These are phyloP conservation scores for Xylaria bambusicola DNA, from an alignment of 495 filamentous ascomycete genomes.

Conservation along the genomic window DNA sequence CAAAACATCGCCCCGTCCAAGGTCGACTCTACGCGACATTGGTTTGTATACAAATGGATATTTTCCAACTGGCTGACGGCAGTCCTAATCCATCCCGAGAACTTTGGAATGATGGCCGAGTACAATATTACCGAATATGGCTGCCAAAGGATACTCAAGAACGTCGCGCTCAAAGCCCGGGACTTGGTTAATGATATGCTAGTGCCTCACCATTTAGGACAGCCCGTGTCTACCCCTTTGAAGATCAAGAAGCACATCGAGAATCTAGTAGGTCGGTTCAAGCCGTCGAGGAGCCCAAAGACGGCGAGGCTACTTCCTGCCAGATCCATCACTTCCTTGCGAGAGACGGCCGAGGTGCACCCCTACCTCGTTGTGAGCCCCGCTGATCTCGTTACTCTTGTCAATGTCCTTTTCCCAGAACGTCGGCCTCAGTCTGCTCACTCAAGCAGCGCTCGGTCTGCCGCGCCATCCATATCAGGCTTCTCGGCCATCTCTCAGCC, in stretches of 20 bases:
- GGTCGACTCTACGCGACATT: slow-evolving; percentile 70
- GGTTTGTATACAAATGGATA: slow-evolving; percentile 87
- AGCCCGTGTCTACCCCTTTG: slow-evolving; percentile 61
- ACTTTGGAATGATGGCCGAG: slow-evolving; percentile 82
- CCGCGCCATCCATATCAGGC: slow-evolving; percentile 67
- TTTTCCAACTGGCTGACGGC: slow-evolving; percentile 84
- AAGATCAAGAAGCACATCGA: slow-evolving; percentile 74
- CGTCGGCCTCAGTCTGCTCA: slow-evolving; percentile 56
- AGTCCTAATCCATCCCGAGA: slow-evolving; percentile 87
- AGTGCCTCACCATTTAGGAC: slow-evolving; percentile 56
- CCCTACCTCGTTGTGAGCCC: slow-evolving; percentile 73
- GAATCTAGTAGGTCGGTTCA: slow-evolving; percentile 70
- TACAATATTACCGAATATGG: slow-evolving; percentile 90
- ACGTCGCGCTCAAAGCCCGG: slow-evolving; percentile 75
- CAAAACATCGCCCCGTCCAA: slow-evolving; percentile 57
- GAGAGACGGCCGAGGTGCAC: slow-evolving; percentile 70
- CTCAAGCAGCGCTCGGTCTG: slow-evolving; percentile 58
- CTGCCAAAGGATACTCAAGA: slow-evolving; percentile 82
- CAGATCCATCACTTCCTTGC: slow-evolving; percentile 66
- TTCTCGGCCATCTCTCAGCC: slow-evolving; percentile 56
- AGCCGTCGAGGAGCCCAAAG: slow-evolving; percentile 50
- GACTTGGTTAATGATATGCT: slow-evolving; percentile 68
- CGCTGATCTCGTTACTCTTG: slow-evolving; percentile 69
- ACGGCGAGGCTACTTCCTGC: slow-evolving; percentile 66
- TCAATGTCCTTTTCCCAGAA: slow-evolving; percentile 72